Percentiles rank a stretch among this genome's conserved stretches.
Evolutionary conservation across 257 asterid species (phyloP).

Genomic region (Henckelia pumila): DNA sequence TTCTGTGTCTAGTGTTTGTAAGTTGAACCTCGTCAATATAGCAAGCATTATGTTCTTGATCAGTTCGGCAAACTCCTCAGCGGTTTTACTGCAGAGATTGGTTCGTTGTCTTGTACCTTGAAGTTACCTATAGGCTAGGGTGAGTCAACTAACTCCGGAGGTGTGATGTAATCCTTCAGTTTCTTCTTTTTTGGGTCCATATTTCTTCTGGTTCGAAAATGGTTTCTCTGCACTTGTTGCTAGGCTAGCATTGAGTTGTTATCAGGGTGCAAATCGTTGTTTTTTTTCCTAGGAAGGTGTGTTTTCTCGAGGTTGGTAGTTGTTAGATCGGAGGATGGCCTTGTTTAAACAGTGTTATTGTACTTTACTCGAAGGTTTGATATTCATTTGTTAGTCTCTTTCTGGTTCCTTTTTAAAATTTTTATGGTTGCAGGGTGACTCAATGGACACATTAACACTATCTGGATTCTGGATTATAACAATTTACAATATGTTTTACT

Average conservation of each 20-base stretch:
- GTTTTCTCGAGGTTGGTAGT: conserved; percentile 11
- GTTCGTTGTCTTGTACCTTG: conserved; percentile 13
- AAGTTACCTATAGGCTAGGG: not conserved
- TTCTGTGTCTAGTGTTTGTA: not conserved
- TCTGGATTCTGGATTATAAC: not conserved
- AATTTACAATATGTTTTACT: too few relatives aligned
- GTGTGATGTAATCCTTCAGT: not conserved
- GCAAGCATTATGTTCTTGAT: conserved; percentile 24
- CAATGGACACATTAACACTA: not conserved
- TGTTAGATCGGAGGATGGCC: conserved; percentile 12
- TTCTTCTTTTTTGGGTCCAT: not conserved
- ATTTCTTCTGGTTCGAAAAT: not conserved
- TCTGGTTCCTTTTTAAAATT: too few relatives aligned
- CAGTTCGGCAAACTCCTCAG: conserved; percentile 1
- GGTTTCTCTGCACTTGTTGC: conserved; percentile 6
- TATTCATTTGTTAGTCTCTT: too few relatives aligned
- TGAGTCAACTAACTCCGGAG: not conserved
- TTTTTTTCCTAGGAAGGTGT: conserved; percentile 3
- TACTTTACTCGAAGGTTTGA: not conserved
- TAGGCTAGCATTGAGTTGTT: conserved; percentile 22
- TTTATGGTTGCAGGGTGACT: not conserved
- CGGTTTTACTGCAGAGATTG: conserved; percentile 10
- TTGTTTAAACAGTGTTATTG: not conserved
- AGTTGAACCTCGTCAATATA: not conserved
- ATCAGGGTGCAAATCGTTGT: not conserved